Conservation (phyloP, 2,329 filamentous ascomycete species). For the Furcasterigmium furcatum region DNA sequence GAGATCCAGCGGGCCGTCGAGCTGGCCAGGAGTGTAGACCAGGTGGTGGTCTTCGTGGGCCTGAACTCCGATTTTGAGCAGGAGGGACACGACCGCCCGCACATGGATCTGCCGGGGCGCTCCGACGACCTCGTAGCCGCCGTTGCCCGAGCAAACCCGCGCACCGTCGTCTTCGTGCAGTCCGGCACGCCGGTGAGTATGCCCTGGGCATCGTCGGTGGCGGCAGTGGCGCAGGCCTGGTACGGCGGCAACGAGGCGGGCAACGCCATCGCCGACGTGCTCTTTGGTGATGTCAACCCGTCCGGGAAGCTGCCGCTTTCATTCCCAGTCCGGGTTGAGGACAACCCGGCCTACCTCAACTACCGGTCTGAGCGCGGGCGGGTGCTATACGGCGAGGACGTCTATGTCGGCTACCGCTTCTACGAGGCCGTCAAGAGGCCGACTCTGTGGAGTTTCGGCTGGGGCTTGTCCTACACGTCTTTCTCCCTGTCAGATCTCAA, state of each 20-base stretch:
- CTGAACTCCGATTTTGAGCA: slow-evolving; percentile 42
- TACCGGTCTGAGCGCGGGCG: slow-evolving; percentile 61
- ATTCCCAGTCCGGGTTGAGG: slow-evolving; percentile 59
- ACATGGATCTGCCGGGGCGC: slow-evolving; percentile 58
- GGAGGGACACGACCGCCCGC: slow-evolving; percentile 65
- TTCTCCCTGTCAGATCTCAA: slow-evolving; percentile 45
- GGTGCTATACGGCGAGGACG: slow-evolving; percentile 69
- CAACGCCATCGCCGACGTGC: slow-evolving; percentile 16
- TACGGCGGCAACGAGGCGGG: slow-evolving; percentile 19
- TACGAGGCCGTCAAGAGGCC: slow-evolving; percentile 49
- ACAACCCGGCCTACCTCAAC: slow-evolving; percentile 67
- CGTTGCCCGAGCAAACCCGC: slow-evolving; percentile 52
- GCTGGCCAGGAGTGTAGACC: slow-evolving; percentile 51
- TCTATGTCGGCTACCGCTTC: slow-evolving; percentile 70
- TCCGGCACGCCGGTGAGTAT: slow-evolving; percentile 51
- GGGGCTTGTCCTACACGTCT: slow-evolving; percentile 64
- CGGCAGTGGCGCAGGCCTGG: slow-evolving; percentile 23
- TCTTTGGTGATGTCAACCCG: slow-evolving; percentile 17
- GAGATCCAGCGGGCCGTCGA: slow-evolving; percentile 9
- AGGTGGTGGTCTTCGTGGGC: slow-evolving; percentile 52
- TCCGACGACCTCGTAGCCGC: slow-evolving; percentile 56
- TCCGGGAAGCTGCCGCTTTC: slow-evolving; percentile 70
- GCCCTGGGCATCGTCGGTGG: slow-evolving; percentile 47
- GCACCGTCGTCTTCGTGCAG: slow-evolving; percentile 57
- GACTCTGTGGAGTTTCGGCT: slow-evolving; percentile 64